phyloP scores from a whole-genome alignment of 2,329 filamentous ascomycete species.

The Aspergillus ochraceoroseus region DNA sequence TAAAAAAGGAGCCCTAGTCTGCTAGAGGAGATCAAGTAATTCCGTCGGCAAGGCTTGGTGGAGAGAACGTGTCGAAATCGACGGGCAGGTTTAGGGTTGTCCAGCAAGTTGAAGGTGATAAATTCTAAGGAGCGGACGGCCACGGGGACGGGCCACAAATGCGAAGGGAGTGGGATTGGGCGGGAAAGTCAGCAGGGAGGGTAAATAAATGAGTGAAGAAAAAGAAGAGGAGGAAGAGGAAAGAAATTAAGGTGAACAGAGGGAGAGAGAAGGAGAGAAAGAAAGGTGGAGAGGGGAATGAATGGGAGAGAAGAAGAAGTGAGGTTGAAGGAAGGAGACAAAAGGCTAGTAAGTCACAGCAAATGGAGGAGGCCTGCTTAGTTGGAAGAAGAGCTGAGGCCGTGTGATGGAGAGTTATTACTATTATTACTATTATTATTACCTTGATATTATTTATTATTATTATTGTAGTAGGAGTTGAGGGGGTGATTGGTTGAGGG shows the following conservation, averaged over 20 bases:
- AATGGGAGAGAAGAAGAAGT: conserved; percentile 19
- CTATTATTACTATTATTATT: too few species aligned
- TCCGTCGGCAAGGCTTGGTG: conserved; percentile 1
- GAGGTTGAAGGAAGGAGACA: conserved; percentile 20
- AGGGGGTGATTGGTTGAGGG: conserved; percentile 14
- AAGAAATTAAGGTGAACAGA: conserved; percentile 12
- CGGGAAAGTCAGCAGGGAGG: conserved; percentile 12
- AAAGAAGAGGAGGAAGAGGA: conserved; percentile 12
- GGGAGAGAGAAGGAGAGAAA: conserved; percentile 13
- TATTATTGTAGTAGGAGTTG: too few species aligned
- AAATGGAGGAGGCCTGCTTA: conserved; percentile 11
- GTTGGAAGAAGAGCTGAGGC: conserved; percentile 10
- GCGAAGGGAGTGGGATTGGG: conserved; percentile 9
- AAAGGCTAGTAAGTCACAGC: too few species aligned
- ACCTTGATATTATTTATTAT: too few species aligned
- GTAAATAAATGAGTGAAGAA: conserved; percentile 14
- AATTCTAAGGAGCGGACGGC: conserved; percentile 39
- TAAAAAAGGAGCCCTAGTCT: not conserved
- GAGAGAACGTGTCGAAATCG: conserved; percentile 8
- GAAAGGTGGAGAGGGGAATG: conserved; percentile 17
- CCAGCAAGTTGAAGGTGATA: conserved; percentile 10
- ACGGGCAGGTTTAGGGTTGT: conserved; percentile 9
- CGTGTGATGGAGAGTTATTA: conserved; percentile 14
- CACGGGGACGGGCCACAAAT: conserved; percentile 29
- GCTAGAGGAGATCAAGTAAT: not conserved